Percentiles rank a stretch among this genome's conserved stretches.
These are phyloP conservation scores for Phytophthora cactorum DNA, from an alignment of 352 stramenopile species.

Conservation along the genomic window DNA sequence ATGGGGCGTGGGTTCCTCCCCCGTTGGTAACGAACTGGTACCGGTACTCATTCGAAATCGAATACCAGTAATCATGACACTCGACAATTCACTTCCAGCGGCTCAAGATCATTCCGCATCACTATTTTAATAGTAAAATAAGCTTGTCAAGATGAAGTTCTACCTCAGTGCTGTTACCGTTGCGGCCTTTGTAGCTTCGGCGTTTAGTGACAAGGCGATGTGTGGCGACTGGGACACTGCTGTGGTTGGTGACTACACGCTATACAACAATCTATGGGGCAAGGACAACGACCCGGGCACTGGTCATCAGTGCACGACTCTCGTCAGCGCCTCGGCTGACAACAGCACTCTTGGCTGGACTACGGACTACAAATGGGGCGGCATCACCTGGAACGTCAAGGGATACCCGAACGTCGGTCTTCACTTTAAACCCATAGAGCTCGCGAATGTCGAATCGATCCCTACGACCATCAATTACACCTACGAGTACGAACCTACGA, in stretches of 20 bases:
- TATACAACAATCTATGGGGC: conserved; percentile 52
- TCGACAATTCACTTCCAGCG: not conserved
- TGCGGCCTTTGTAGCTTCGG: conserved; percentile 11
- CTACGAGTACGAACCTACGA: conserved; percentile 36
- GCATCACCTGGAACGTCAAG: conserved; percentile 32
- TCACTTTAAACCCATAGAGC: conserved; percentile 30
- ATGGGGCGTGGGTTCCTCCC: not conserved
- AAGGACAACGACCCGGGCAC: conserved; percentile 31
- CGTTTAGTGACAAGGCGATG: conserved; percentile 24
- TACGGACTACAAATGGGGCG: conserved; percentile 30
- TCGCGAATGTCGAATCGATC: conserved; percentile 41
- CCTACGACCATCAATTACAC: conserved; percentile 41
- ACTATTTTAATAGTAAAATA: not conserved
- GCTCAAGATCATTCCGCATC: not conserved
- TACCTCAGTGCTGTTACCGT: not conserved
- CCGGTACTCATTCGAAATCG: not conserved
- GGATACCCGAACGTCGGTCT: conserved; percentile 35
- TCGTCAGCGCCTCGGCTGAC: conserved; percentile 17
- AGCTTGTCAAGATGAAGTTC: not conserved
- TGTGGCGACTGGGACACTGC: conserved; percentile 43
- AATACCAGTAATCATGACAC: not conserved
- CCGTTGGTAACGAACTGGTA: too few relatives aligned
- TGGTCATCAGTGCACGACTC: conserved; percentile 29
- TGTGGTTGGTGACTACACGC: conserved; percentile 38
- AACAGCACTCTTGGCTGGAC: conserved; percentile 28